Evolutionary conservation across 805 yeast genomes (phyloP).

Genomic region (Candida methanosorbosa): DNA sequence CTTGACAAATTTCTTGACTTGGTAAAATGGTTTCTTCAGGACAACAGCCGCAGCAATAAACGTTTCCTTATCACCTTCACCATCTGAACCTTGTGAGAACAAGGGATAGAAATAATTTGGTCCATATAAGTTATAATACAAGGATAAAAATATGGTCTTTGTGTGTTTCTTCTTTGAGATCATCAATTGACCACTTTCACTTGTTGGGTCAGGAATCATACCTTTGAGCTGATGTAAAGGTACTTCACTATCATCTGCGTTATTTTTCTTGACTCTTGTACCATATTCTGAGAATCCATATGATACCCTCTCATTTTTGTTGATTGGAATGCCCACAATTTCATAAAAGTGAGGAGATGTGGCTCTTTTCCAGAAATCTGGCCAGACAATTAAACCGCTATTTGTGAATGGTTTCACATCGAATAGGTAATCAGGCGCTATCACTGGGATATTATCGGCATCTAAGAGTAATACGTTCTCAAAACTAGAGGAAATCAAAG

Average conservation of each 20-base stretch:
- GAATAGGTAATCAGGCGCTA: constrained; percentile 51
- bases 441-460: constrained; percentile 64
- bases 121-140: constrained; percentile 55
- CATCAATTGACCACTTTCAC: constrained; percentile 59
- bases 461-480: constrained; percentile 61
- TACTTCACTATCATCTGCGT: constrained; percentile 22
- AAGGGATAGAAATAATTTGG: constrained; percentile 49
- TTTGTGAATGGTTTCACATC: constrained; percentile 43
- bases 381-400: constrained; percentile 42
- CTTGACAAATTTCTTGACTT: constrained; percentile 45
- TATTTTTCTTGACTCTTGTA: constrained; percentile 14
- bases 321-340: constrained; percentile 35
- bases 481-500: constrained; percentile 60
- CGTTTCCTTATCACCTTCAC: constrained; percentile 56
- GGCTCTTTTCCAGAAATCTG: constrained; percentile 43
- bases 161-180: constrained; percentile 48
- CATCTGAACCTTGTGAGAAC: constrained; percentile 37
- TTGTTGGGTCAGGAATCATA: constrained; percentile 53
- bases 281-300: constrained; percentile 31
- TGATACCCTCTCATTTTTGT: constrained; percentile 29
- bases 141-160: constrained; percentile 41
- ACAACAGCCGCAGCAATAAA: constrained; percentile 53
- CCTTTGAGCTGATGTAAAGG: constrained; percentile 55
- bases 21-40: constrained; percentile 48
- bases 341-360: constrained; percentile 41